Base-by-base conservation (phyloP, 805 yeast species). In the Myxozyma sirexii region DNA sequence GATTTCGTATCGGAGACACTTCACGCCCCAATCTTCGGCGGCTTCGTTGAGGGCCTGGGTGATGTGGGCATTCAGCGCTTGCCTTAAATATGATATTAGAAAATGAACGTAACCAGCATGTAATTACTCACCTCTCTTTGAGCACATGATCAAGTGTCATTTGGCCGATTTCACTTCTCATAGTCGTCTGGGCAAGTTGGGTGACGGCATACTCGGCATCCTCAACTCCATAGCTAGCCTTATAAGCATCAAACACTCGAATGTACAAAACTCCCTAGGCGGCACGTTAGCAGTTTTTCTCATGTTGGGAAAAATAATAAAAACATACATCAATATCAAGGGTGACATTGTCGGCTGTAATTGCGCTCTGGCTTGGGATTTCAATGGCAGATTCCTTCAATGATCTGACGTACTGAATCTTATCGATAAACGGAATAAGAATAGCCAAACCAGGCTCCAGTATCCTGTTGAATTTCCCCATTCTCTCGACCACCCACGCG, bases 111-210 rank as follows among this genome's bases (percentile, higher is more conserved):
- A 12, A 7, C 2, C 4, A 13, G 26, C 2, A 13, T 3, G 26
- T 1, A 2, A 26, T 7, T 15, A 1, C 56, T 21, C 38, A 59
- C 72, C 96, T 81, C 72, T 89, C 96, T 62, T 84, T 80, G 66
- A 89, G 78, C 17, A 88, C 96, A 48, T 85, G 83, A 71, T 90
- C 96, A 68, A 89, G 79, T 2, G 91, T 80, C 77, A 89, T 76
- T 65, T 88, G 89, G 52, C 96, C 96, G 69, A 89, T 89, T 72
- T 89, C 96, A 0, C 90, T 84, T 69, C 96, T 79, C 96, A 89
- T 89, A 13, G 96, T 88, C 10, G 96, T 90, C 72, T 89, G 96
- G 0, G 96, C 96, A 65, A 90, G 80, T 74, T 90, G 96, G 42
- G 87, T 79, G 56, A 90, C 84, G 39, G 96, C 96, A 71, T 87